Percentiles rank a stretch among this genome's conserved stretches.
phyloP scores from a whole-genome alignment of 2,329 filamentous ascomycete species.

The Colletotrichum abscissum region DNA sequence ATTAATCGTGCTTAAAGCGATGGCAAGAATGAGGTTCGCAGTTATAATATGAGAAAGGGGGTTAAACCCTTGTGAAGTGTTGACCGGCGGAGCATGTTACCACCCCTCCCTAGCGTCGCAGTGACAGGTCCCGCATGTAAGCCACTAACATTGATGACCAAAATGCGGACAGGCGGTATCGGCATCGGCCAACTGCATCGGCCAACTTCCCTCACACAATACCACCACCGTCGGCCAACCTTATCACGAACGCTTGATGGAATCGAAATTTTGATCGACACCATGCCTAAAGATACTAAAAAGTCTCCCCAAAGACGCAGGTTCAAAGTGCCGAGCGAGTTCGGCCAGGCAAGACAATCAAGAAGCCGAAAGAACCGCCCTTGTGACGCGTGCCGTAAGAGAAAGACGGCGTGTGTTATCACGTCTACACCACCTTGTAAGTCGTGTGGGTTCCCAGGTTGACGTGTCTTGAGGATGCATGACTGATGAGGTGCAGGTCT shows the following conservation, averaged over 20 bases:
- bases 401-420: conserved; percentile 61
- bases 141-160: conserved; percentile 9
- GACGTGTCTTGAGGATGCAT: not conserved
- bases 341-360: conserved; percentile 51
- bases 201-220: not conserved
- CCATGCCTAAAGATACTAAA: not conserved
- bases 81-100: no score
- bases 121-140: not conserved
- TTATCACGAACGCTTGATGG: not conserved
- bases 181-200: not conserved
- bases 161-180: not conserved
- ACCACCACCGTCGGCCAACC: not conserved
- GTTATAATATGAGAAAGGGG: no score
- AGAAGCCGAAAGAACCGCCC: conserved; percentile 59
- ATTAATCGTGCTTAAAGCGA: not conserved
- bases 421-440: conserved; percentile 56
- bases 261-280: not conserved
- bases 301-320: conserved; percentile 42
- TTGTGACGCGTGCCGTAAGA: conserved; percentile 56
- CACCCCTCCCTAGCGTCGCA: not conserved
- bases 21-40: not conserved
- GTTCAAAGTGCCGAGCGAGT: conserved; percentile 55
- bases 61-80: no score
- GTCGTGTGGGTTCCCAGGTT: conserved; percentile 30
- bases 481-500: conserved; percentile 39